Evolutionary conservation across 2,329 filamentous ascomycete species (phyloP), one percentile per base, ranked within the genome.

Genomic region (Alternaria tenuissima): DNA sequence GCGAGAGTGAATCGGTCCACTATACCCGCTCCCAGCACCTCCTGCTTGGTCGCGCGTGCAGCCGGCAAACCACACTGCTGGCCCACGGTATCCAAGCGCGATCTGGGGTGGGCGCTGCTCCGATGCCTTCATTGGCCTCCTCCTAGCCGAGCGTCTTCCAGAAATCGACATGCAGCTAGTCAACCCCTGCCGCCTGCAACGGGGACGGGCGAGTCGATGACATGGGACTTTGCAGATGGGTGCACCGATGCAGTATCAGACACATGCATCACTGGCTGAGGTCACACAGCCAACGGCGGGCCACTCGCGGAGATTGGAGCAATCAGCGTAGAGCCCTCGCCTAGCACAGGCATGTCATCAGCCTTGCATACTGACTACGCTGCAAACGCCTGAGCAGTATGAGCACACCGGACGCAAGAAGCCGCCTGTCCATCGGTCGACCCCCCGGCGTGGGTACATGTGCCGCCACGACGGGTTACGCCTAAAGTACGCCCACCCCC

Each of bases 271-370:
- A 55, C 61, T 52, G 46, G 55, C 63, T 54, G 57, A 53, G 63
- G 69, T 70, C 65, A 66, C 65, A 71, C 71, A 65, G 60, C 66
- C 72, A 77, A 76, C 72, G 68, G 73, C 68, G 66, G 61, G 62
- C 59, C 63, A 52, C 62, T 60, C 46, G 67, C 73, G 67, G 74
- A 76, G 65, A 76, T 76, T 77, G 72, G 72, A 66, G 66, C 73
- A 72, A 71, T 71, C 69, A 69, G 65, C 63, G 57, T 59, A 55
- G 55, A 53, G 60, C 39, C 6, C 24, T 24, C 20, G 20, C 20
- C 39, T 42, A 12, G 39, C 46, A 49, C 20, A 34, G 30, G 46
- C 46, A 49, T 49, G 46, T 26, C 63, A 61, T 67, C 69, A 72
- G 72, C 72, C 70, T 74, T 68, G 66, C 66, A 54, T 20, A 44